Percentiles rank a stretch among this genome's conserved stretches.
Conservation (phyloP, 495 filamentous ascomycete species). For the Jackrogersella multiformis region DNA sequence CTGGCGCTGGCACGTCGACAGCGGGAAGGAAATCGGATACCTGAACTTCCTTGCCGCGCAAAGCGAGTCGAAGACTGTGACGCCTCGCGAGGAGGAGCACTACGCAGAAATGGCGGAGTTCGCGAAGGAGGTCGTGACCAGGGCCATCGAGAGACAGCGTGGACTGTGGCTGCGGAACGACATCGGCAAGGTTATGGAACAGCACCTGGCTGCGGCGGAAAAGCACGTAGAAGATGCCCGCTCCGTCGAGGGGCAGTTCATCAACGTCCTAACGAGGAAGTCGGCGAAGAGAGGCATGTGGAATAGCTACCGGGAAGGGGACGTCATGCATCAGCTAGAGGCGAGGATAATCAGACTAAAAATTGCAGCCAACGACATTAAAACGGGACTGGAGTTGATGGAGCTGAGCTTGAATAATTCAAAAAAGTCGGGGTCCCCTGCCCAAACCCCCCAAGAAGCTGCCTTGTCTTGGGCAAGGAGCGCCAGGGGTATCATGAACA, state of each 20-base stretch:
- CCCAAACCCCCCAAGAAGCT: neutral
- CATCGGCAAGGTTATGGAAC: neutral
- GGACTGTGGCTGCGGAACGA: neutral
- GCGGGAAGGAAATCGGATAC: neutral
- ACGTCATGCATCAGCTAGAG: neutral
- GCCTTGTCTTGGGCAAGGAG: neutral
- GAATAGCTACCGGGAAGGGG: neutral
- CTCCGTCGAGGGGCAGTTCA: neutral
- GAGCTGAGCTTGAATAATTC: neutral
- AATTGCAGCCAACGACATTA: neutral
- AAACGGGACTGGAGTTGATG: neutral
- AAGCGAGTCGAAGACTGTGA: neutral
- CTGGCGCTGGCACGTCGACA: neutral
- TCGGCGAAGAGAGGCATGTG: neutral
- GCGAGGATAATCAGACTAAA: neutral
- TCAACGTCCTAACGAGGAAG: neutral
- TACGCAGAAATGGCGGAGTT: neutral
- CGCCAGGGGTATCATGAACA: neutral
- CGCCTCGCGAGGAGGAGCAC: neutral
- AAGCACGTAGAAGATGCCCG: neutral
- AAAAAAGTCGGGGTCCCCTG: neutral
- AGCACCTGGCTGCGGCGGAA: neutral
- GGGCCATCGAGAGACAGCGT: neutral
- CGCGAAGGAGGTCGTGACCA: neutral
- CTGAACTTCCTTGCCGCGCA: neutral